phyloP scores from a whole-genome alignment of 805 yeast species.

The Diddensiella transvaalensis region DNA sequence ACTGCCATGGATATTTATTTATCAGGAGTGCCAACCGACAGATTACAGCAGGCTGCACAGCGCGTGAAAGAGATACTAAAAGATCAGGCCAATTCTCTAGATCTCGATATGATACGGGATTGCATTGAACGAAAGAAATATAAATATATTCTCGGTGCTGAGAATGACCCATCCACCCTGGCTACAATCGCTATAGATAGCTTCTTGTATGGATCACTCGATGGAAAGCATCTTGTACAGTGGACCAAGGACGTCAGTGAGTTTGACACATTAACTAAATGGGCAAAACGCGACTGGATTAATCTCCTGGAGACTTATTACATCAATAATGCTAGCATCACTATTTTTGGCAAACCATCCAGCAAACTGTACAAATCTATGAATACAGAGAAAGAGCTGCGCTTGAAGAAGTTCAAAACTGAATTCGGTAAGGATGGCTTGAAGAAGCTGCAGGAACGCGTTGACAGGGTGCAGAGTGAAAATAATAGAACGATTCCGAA shows the following conservation, averaged over 20 bases:
- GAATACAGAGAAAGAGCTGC: constrained; percentile 49
- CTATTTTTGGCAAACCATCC: constrained; percentile 73
- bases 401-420: constrained; percentile 47
- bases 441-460: constrained; percentile 43
- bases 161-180: constrained; percentile 54
- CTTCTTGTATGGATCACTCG: constrained; percentile 70
- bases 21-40: constrained; percentile 73
- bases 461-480: constrained; percentile 58
- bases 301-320: constrained; percentile 49
- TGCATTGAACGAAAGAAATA: constrained; percentile 62
- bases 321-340: constrained; percentile 57
- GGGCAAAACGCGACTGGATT: constrained; percentile 72
- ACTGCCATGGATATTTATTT: constrained; percentile 55
- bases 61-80: constrained; percentile 51
- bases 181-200: constrained; percentile 69
- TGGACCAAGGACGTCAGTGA: constrained; percentile 57
- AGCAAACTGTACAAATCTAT: constrained; percentile 48
- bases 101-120: constrained; percentile 62
- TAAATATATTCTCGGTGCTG: constrained; percentile 41
- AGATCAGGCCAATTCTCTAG: constrained; percentile 54
- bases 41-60: constrained; percentile 38
- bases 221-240: constrained; percentile 54
- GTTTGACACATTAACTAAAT: constrained; percentile 52
- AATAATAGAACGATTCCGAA: constrained; percentile 81
- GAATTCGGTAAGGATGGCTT: constrained; percentile 61